Evolutionary conservation across 2,329 filamentous ascomycete species (phyloP), one percentile per base, ranked within the genome.

Genomic region (Scolecobasidium constrictum): DNA sequence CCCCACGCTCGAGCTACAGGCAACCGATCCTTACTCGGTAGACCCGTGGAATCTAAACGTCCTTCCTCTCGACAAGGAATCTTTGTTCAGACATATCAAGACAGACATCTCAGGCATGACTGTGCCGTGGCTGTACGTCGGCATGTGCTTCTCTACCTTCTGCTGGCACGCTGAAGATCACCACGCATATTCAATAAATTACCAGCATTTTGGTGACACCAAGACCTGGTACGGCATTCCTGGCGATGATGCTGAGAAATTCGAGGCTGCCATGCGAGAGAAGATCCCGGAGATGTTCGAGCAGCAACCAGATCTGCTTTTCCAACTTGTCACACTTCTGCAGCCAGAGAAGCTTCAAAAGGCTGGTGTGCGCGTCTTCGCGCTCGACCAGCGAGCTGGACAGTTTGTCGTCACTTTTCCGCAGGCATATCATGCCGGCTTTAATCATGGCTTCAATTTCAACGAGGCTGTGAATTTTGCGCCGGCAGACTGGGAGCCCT

Each of bases 91-190:
- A 38, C 86, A 98, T 53, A 96, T 98, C 69, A 96, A 96, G 60
- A 86, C 90, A 0, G 92, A 98, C 56, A 93, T 98, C 42, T 96
- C 92, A 2, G 92, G 92, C 28, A 98, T 98, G 92, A 98, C 92
- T 0, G 90, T 98, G 5, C 92, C 92, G 1, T 98, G 92, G 92
- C 78, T 98, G 3, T 98, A 98, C 57, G 92, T 98, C 3, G 92
- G 92, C 48, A 98, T 98, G 92, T 93, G 94, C 31, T 98, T 98
- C 59, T 98, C 92, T 0, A 96, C 92, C 0, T 98, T 98, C 57
- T 98, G 92, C 62, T 98, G 92, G 92, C 92, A 98, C 60, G 95
- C 94, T 49, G 92, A 98, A 56, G 92, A 98, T 55, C 92, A 98
- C 57, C 95, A 94, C 58, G 83, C 92, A 2, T 98, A 96, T 58